Base-by-base conservation (phyloP, 2,329 filamentous ascomycete genomes). In the Penicillium janthinellum region DNA sequence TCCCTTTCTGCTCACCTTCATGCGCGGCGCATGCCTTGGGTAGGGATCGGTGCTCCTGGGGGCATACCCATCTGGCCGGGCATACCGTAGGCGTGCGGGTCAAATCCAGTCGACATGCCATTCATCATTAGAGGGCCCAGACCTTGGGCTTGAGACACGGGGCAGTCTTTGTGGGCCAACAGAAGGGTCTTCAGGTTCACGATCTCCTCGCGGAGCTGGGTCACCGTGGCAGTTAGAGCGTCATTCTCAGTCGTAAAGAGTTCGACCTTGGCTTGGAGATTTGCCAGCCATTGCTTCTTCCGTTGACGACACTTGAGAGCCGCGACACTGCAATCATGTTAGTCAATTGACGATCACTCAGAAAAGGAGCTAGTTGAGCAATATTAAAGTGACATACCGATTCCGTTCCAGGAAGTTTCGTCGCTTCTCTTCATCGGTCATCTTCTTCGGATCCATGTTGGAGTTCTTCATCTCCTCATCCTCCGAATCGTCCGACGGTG, bases 211-310 rank as follows among this genome's bases (percentile, higher is more conserved):
- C 92, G 86, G 5, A 98, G 81, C 67, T 91, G 87, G 1, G 89
- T 89, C 59, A 98, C 92, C 64, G 95, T 94, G 3, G 88, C 84
- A 17, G 89, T 91, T 37, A 99, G 83, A 1, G 87, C 87, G 71
- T 99, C 95, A 64, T 98, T 98, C 77, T 99, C 95, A 0, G 84
- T 89, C 64, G 90, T 93, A 72, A 92, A 98, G 66, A 96, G 84
- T 75, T 99, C 95, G 15, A 98, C 94, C 77, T 98, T 98, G 57
- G 87, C 86, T 76, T 99, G 95, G 1, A 99, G 84, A 68, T 96
- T 98, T 35, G 91, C 90, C 59, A 98, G 85, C 95, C 95, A 99
- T 75, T 98, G 95, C 84, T 99, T 99, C 84, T 99, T 99, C 20
- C 95, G 87, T 77, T 99, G 95, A 62, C 95, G 90, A 77, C 95